Evolutionary conservation across 495 filamentous ascomycete species (phyloP).

Genomic region (Trichoderma gamsii): DNA sequence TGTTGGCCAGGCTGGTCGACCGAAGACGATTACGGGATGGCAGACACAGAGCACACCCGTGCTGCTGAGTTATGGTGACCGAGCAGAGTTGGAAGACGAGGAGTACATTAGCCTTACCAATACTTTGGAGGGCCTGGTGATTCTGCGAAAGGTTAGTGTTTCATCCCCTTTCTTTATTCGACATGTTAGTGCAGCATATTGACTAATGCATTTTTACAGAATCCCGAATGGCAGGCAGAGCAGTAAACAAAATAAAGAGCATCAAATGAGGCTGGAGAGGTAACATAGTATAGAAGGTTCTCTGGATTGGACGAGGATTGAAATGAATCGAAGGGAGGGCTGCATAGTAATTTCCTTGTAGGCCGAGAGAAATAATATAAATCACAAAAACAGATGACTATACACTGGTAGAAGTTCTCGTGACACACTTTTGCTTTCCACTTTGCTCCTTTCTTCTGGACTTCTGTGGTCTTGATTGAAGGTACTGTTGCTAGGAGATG

Average conservation of each 20-base stretch:
- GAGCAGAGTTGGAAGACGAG: slow-evolving; percentile 96
- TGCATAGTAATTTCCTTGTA: slow-evolving; percentile 9
- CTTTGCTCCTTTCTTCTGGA: not conserved
- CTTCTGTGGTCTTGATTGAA: too few species aligned
- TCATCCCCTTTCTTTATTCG: slow-evolving; percentile 11
- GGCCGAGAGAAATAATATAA: not conserved
- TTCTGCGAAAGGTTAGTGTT: slow-evolving; percentile 80
- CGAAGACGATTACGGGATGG: slow-evolving; percentile 99
- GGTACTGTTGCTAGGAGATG: too few species aligned
- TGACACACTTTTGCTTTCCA: not conserved
- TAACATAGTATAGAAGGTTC: not conserved
- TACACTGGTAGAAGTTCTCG: not conserved
- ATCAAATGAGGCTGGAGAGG: not conserved
- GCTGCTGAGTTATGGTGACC: slow-evolving; percentile 83
- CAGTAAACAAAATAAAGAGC: slow-evolving; percentile 26
- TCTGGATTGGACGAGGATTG: not conserved
- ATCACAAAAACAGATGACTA: not conserved
- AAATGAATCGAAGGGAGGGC: not conserved
- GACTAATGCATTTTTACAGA: slow-evolving; percentile 25
- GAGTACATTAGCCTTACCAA: slow-evolving; percentile 87
- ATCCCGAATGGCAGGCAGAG: slow-evolving; percentile 42
- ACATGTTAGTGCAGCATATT: not conserved
- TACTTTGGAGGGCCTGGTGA: slow-evolving; percentile 90
- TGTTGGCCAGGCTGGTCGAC: slow-evolving; percentile 90
- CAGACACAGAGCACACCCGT: slow-evolving; percentile 98